Conservation (phyloP, 192 early-diverging fungal genomes). For the Backusella liffmaniae region DNA sequence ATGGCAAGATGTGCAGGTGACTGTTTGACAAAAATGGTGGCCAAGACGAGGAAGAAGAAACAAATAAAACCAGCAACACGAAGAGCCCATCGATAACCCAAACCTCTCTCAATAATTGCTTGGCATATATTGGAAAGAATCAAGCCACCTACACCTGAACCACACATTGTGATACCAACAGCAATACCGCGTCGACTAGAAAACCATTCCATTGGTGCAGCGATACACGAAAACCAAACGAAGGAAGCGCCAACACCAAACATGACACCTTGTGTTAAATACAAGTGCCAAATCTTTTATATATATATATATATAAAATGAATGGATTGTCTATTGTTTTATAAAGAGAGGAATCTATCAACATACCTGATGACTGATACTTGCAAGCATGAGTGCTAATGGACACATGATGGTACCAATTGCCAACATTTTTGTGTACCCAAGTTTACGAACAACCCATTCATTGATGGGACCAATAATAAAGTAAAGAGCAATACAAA, state of each 20-base stretch:
- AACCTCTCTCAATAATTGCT: slow-evolving; percentile 51
- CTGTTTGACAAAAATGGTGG: slow-evolving; percentile 36
- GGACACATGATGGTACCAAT: slow-evolving; percentile 47
- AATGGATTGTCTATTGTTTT: not conserved
- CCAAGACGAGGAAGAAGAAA: slow-evolving; percentile 34
- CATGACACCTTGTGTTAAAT: slow-evolving; percentile 58
- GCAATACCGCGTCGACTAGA: slow-evolving; percentile 56
- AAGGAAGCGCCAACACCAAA: slow-evolving; percentile 49
- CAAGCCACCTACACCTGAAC: slow-evolving; percentile 72
- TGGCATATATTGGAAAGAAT: slow-evolving; percentile 59
- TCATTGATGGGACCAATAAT: slow-evolving; percentile 39
- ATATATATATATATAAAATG: slow-evolving; percentile 36
- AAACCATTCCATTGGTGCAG: slow-evolving; percentile 56
- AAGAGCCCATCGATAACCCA: slow-evolving; percentile 67
- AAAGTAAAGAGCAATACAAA: slow-evolving; percentile 43
- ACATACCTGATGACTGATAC: slow-evolving; percentile 28
- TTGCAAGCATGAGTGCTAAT: slow-evolving; percentile 44
- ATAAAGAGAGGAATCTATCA: not conserved
- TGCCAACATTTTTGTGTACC: slow-evolving; percentile 46
- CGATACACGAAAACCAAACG: slow-evolving; percentile 23
- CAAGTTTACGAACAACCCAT: slow-evolving; percentile 41
- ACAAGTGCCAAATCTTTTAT: slow-evolving; percentile 65
- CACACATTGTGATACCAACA: slow-evolving; percentile 54
- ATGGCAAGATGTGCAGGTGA: slow-evolving; percentile 17
- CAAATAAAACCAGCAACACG: slow-evolving; percentile 60